Evolutionary conservation across 192 early-diverging fungal genomes (phyloP).

Genomic region (Coemansia sp.): DNA sequence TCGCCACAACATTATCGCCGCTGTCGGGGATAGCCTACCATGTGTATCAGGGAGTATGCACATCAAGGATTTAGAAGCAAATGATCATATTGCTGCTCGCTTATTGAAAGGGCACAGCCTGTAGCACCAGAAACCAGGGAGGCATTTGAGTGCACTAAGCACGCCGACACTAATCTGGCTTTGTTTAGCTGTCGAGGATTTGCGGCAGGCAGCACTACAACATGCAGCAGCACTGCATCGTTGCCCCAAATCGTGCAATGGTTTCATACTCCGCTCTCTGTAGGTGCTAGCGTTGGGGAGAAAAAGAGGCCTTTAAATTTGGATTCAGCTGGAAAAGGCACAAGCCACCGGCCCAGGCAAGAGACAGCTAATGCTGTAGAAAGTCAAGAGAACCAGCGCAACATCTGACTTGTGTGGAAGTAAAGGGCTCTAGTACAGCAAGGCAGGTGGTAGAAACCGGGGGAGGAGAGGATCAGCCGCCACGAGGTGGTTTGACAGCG

Average conservation of each 20-base stretch:
- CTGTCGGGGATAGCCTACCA: background rate
- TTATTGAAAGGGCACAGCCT: background rate
- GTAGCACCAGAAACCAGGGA: background rate
- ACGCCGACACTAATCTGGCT: background rate
- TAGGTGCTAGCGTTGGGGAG: background rate
- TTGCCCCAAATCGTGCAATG: background rate
- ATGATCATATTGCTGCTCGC: background rate
- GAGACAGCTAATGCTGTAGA: background rate
- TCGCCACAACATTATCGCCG: background rate
- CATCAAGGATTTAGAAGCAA: background rate
- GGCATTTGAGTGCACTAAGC: background rate
- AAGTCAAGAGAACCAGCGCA: background rate
- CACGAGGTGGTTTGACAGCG: background rate
- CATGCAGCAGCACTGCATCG: background rate
- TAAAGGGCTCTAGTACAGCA: background rate
- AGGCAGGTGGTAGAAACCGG: background rate
- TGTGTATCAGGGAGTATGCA: background rate
- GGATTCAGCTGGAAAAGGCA: background rate
- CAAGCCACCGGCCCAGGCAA: background rate
- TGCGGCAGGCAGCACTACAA: background rate
- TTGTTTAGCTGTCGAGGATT: background rate
- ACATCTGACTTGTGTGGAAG: background rate
- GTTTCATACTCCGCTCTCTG: background rate
- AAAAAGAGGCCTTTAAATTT: no score
- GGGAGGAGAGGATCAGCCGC: background rate